Evolutionary conservation across 2,329 filamentous ascomycete genomes (phyloP).

Genomic region (Cordyceps cicadae): DNA sequence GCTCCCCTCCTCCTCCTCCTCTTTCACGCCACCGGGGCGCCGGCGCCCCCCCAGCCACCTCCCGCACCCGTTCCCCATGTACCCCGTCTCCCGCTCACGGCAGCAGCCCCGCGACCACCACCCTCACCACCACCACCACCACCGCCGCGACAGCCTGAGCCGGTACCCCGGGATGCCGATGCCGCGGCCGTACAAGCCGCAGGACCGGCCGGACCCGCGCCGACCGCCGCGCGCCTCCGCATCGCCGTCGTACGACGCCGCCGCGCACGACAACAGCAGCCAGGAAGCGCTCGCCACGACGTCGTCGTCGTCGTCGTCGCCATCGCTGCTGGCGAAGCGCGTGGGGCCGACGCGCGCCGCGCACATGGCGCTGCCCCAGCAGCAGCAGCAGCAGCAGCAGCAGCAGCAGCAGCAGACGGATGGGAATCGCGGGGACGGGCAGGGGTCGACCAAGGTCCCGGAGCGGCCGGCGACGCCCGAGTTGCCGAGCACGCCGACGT

Average conservation of each 20-base stretch:
- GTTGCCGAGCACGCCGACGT: conserved; percentile 44
- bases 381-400: background rate
- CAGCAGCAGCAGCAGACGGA: conserved; percentile 6
- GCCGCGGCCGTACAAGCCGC: conserved; percentile 1
- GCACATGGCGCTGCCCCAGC: conserved; percentile 30
- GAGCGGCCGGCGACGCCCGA: conserved; percentile 12
- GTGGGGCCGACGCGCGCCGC: conserved; percentile 42
- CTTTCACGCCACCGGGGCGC: background rate
- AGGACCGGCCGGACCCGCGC: background rate
- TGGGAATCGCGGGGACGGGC: background rate
- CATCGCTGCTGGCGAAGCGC: conserved; percentile 41
- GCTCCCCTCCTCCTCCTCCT: conserved; percentile 10
- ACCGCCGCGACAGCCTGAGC: background rate
- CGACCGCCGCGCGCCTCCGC: background rate
- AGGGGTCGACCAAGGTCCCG: background rate
- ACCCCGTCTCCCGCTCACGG: background rate
- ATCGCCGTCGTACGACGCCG: background rate
- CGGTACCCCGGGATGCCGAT: conserved; percentile 9
- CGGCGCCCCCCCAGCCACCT: conserved; percentile 9
- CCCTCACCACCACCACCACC: background rate
- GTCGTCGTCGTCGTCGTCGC: conserved; percentile 26
- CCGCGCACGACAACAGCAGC: conserved; percentile 15
- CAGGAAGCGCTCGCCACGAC: conserved; percentile 17
- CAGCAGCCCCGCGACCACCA: background rate
- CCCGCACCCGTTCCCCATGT: conserved; percentile 10